Base-by-base conservation (phyloP, 345 rosid species). In the Trapa bicornis region DNA sequence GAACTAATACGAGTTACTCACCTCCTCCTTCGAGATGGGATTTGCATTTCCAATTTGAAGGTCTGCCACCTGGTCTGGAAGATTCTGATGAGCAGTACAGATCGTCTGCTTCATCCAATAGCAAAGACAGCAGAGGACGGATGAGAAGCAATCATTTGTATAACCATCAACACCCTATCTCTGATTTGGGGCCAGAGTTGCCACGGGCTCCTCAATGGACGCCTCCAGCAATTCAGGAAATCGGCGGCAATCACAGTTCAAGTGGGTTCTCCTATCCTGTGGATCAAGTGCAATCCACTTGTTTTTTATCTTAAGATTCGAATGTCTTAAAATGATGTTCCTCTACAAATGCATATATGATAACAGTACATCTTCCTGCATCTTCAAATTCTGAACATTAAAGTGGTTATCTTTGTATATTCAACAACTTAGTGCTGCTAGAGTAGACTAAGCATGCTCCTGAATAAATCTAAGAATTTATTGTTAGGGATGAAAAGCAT, bases 21-120 rank as follows among this genome's bases (percentile, higher is more conserved):
- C 84, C 89, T 39, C 82, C 82, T 36, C 81, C 82, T 66, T 70
- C 87, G 13, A 75, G 87, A 75, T 81, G 85, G 85, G 85, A 81
- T 72, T 78, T 79, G 47, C 79, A 39, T 45, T 78, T 83, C 53
- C 79, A 77, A 38, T 75, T 80, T 29, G 83, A 79, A 47, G 84
- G 78, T 37, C 61, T 77, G 67, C 75, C 83, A 7, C 64, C 71
- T 79, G 80, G 72, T 75, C 80, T 81, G 11, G 68, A 53, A 48
- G 79, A 73, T 68, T 72, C 47, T 22, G 65, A 58, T 70, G 79
- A 58, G 6, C 47, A 77, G 9, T 80, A 79, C 72, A 77, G 76
- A 11, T 87, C 96, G 33, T 84, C 91, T 48, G 67, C 85, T 56
- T 85, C 96, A 54, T 83, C 87, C 57, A 78, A 70, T 76, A 74